phyloP scores from a whole-genome alignment of 2,329 filamentous ascomycete genomes.

The Ramularia collo-cygni region DNA sequence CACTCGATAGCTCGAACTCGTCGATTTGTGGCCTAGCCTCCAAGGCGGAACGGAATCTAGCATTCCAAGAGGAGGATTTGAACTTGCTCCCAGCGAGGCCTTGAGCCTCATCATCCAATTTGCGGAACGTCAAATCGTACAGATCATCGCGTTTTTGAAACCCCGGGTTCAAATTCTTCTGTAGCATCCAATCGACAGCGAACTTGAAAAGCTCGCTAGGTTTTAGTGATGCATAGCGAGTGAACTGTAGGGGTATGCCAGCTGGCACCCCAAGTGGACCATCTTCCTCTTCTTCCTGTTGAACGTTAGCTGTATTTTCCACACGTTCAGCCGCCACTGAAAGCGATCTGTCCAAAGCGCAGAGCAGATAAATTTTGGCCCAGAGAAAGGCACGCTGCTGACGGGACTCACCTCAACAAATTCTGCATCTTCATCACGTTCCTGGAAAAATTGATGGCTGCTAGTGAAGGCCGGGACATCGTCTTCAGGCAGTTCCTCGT shows the following conservation, averaged over 20 bases:
- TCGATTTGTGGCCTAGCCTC: slow-evolving; percentile 58
- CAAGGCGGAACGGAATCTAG: slow-evolving; percentile 59
- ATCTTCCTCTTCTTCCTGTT: slow-evolving; percentile 49
- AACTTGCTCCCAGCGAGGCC: slow-evolving; percentile 65
- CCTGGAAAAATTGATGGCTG: slow-evolving; percentile 41
- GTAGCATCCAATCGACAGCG: slow-evolving; percentile 73
- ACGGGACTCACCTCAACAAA: slow-evolving; percentile 24
- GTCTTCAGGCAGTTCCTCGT: slow-evolving; percentile 16
- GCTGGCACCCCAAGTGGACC: slow-evolving; percentile 50
- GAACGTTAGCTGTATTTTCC: slow-evolving; percentile 58
- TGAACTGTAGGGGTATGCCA: slow-evolving; percentile 61
- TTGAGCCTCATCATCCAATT: slow-evolving; percentile 63
- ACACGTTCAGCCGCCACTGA: too few relatives aligned
- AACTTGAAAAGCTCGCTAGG: slow-evolving; percentile 66
- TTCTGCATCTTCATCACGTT: slow-evolving; percentile 49
- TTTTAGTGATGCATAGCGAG: slow-evolving; percentile 57
- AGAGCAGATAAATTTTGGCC: too few relatives aligned
- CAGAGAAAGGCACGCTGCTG: slow-evolving; percentile 34
- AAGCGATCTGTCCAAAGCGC: too few relatives aligned
- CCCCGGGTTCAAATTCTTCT: slow-evolving; percentile 67
- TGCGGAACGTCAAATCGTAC: slow-evolving; percentile 62
- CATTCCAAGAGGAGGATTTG: slow-evolving; percentile 62
- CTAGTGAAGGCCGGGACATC: slow-evolving; percentile 12
- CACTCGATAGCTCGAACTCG: too few relatives aligned
- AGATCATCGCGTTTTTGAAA: slow-evolving; percentile 58